These are phyloP conservation scores for Actinomortierella wolfii DNA, from an alignment of 371 early-diverging fungal genomes.

Conservation along the genomic window DNA sequence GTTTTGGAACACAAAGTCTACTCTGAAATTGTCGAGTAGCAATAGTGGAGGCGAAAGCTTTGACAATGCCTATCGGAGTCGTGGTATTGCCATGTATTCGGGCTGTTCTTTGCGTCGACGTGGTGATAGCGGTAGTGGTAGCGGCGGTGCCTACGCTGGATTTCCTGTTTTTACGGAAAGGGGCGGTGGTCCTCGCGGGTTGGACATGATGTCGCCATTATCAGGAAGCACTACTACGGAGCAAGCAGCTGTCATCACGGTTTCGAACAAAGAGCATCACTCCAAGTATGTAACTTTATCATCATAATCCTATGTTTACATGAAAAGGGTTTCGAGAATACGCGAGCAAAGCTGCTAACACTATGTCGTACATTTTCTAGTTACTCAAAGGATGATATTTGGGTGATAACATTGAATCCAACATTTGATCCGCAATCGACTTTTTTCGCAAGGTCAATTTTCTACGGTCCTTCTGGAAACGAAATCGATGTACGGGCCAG, in stretches of 20 bases:
- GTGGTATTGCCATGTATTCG: constrained; percentile 32
- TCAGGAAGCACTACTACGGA: neutral
- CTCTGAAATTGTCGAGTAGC: neutral
- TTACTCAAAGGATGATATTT: constrained; percentile 63
- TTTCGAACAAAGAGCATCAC: constrained; percentile 53
- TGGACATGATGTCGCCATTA: too few species aligned
- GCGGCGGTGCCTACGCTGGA: constrained; percentile 30
- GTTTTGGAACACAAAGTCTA: constrained; percentile 22
- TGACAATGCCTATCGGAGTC: constrained; percentile 27
- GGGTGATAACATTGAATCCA: constrained; percentile 60
- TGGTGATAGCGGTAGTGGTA: constrained; percentile 9
- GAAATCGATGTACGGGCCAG: constrained; percentile 50
- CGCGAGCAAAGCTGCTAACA: neutral
- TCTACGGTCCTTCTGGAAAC: constrained; percentile 63
- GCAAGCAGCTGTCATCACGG: constrained; percentile 27
- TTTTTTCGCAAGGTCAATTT: constrained; percentile 61
- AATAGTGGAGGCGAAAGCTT: constrained; percentile 7
- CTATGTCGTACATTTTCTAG: neutral
- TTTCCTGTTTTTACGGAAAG: constrained; percentile 29
- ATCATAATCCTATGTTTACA: neutral
- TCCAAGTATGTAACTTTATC: constrained; percentile 45
- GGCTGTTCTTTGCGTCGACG: constrained; percentile 18
- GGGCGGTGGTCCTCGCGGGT: neutral
- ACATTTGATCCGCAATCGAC: constrained; percentile 55
- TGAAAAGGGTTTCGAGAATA: neutral